Base-by-base conservation (phyloP, 805 yeast genomes). In the Diddensiella santjacobensis region DNA sequence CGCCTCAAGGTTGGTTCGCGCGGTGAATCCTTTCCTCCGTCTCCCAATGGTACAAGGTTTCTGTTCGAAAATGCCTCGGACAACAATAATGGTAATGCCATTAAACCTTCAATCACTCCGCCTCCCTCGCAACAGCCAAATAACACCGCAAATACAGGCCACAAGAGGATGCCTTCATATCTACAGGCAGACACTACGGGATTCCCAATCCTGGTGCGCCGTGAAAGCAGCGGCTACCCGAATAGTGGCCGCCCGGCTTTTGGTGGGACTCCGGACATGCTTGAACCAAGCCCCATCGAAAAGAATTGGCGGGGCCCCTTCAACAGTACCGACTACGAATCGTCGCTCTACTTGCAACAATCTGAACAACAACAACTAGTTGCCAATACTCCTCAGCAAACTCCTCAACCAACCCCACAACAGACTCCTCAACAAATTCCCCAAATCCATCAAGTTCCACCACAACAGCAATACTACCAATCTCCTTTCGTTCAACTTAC, bases 151-250 rank as follows among this genome's bases (percentile, higher is more conserved):
- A 29, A 19, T n/a, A 8, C 31, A 17, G 37, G 17, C 10, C 48
- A 47, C 15, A 44, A 37, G 26, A 38, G 51, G 22, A 30, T 40
- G 43, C 48, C 50, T 11, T 51, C 57, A 11, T 52, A 53, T 52
- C 49, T 59, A 20, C 58, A 63, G 42, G 64, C 55, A 17, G 63
- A 59, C 39, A 63, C 66, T 11, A 63, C 66, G 11, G 62, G 62
- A 15, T 63, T 63, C 42, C 68, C 68, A 18, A 62, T 63, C 23
- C 53, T 63, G 17, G 59, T 63, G 29, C 59, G 68, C 6, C 58
- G 67, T 11, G 63, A 59, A 40, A 54, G 60, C 22, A 40, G 13
- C 15, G 38, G 38, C 6, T 35, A n/a, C 15, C 8, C 38, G 8
- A 17, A 17, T n/a, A 15, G 38, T 8, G 20, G 6, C 15, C 20